A percentile compares a stretch with the other conserved stretches of the same genome.
Evolutionary conservation across 495 filamentous ascomycete genomes (phyloP).

Genomic region (Penicillium tannophilum): DNA sequence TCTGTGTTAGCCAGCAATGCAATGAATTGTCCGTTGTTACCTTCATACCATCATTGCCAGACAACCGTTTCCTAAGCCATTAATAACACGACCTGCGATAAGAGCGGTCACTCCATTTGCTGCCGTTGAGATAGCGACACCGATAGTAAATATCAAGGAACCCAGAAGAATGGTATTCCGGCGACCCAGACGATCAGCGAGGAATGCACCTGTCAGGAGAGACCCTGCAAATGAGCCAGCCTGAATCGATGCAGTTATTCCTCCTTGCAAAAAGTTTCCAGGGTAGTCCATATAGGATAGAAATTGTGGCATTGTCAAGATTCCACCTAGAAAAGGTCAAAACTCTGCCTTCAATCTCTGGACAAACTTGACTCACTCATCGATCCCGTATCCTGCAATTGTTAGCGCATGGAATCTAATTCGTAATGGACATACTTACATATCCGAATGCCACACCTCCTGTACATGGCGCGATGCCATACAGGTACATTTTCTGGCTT

Average conservation of each 20-base stretch:
- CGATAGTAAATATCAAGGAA: constrained; percentile 70
- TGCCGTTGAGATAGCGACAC: constrained; percentile 67
- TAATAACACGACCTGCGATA: constrained; percentile 70
- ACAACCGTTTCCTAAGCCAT: constrained; percentile 54
- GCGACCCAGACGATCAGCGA: constrained; percentile 68
- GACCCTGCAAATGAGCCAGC: constrained; percentile 69
- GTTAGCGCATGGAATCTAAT: background rate
- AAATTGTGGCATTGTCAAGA: constrained; percentile 28
- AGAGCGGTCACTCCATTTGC: constrained; percentile 61
- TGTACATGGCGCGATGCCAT: constrained; percentile 34
- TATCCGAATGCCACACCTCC: constrained; percentile 37
- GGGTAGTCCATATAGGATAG: constrained; percentile 27
- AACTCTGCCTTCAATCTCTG: background rate
- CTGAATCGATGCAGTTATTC: constrained; percentile 58
- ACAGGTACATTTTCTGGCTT: constrained; percentile 29
- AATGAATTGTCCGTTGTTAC: constrained; percentile 61
- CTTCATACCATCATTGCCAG: constrained; percentile 64
- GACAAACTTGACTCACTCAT: constrained; percentile 15
- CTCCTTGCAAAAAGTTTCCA: constrained; percentile 27
- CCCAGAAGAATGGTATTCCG: constrained; percentile 65
- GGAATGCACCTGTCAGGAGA: constrained; percentile 57
- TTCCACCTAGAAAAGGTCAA: constrained; percentile 10
- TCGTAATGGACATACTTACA: constrained; percentile 16
- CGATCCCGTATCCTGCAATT: constrained; percentile 25
- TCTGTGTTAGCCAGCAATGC: constrained; percentile 58